phyloP scores from a whole-genome alignment of 169 alveolate genomes.

The Blepharisma undulans region DNA sequence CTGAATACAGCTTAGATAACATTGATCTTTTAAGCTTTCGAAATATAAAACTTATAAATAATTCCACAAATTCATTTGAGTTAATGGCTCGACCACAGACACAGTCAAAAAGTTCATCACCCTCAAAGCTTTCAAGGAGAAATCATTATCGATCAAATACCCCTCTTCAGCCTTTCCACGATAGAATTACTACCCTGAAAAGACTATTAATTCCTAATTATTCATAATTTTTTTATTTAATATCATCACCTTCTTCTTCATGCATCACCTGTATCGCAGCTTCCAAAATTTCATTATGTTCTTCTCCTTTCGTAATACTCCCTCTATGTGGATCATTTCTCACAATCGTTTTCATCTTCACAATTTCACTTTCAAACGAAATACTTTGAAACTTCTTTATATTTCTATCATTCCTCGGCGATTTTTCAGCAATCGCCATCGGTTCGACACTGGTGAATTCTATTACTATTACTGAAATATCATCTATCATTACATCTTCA shows the following conservation, averaged over 20 bases:
- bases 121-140: background rate
- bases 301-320: background rate
- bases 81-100: background rate
- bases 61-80: background rate
- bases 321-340: background rate
- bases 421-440: background rate
- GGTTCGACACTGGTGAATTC: conserved; percentile 1
- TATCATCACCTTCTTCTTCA: background rate
- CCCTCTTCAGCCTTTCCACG: background rate
- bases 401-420: background rate
- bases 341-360: background rate
- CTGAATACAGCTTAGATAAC: background rate
- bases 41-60: background rate
- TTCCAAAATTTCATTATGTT: background rate
- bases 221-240: background rate
- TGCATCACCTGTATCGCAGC: background rate
- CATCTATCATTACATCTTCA: conserved; percentile 39
- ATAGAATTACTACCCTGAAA: background rate
- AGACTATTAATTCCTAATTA: background rate
- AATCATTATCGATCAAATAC: background rate
- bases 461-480: conserved; percentile 26
- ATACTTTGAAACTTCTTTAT: background rate
- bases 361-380: background rate
- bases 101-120: background rate
- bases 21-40: background rate